A percentile compares a stretch with the other conserved stretches of the same genome.
Conservation (phyloP, 2,329 filamentous ascomycete genomes). For the Penicillium aurantiogriseum region DNA sequence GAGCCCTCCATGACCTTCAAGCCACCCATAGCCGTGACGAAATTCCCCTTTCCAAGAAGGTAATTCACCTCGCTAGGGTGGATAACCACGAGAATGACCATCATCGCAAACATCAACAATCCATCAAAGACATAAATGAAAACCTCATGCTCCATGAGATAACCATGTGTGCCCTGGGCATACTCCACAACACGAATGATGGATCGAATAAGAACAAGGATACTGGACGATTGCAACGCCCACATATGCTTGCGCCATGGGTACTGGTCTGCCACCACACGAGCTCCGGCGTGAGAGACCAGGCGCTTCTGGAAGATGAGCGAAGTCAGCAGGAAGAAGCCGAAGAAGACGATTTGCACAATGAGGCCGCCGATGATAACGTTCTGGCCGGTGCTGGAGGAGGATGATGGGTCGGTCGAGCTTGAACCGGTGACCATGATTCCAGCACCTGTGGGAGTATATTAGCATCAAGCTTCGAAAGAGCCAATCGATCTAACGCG, state of each 20-base stretch:
- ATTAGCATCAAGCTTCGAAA: not conserved
- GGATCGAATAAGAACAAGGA: slow-evolving; percentile 30
- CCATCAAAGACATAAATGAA: slow-evolving; percentile 35
- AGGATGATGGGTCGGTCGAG: not conserved
- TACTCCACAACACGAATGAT: slow-evolving; percentile 33
- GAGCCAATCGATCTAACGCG: no score
- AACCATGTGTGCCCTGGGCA: slow-evolving; percentile 27
- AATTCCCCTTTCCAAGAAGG: slow-evolving; percentile 16
- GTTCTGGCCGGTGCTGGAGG: slow-evolving; percentile 19
- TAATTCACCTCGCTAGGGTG: slow-evolving; percentile 28
- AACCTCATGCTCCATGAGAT: slow-evolving; percentile 27
- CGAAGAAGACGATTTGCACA: slow-evolving; percentile 33
- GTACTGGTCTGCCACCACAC: slow-evolving; percentile 16
- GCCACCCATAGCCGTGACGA: slow-evolving; percentile 20
- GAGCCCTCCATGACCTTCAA: slow-evolving; percentile 15
- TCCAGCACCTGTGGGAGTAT: slow-evolving; percentile 14
- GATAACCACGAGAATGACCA: slow-evolving; percentile 24
- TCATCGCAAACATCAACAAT: slow-evolving; percentile 29
- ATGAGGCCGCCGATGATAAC: slow-evolving; percentile 31
- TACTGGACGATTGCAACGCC: slow-evolving; percentile 24
- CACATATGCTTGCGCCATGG: slow-evolving; percentile 41
- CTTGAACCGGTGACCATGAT: slow-evolving; percentile 18
- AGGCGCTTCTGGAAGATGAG: slow-evolving; percentile 28
- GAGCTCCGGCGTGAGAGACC: slow-evolving; percentile 29
- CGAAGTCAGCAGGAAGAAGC: slow-evolving; percentile 29